Evolutionary conservation across 176 grass and related monocot genomes (phyloP).

Genomic region (Cymbopogon citratus): DNA sequence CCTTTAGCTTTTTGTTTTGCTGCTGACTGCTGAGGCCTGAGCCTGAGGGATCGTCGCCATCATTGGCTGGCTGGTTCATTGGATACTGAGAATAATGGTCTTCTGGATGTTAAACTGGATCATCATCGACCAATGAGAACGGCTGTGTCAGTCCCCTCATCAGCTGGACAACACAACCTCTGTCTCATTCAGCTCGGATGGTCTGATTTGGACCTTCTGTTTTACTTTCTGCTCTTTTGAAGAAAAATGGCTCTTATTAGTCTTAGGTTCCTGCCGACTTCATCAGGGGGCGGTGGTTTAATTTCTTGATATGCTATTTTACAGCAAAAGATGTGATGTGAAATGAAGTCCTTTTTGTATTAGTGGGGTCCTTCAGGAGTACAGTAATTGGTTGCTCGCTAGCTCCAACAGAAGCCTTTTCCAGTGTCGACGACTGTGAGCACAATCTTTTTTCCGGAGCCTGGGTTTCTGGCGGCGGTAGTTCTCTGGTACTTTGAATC

Average conservation of each 20-base stretch:
- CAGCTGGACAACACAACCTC: not conserved
- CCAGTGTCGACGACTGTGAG: conserved; percentile 24
- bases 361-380: conserved; percentile 26
- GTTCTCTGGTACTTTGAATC: not conserved
- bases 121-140: conserved; percentile 11
- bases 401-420: conserved; percentile 37
- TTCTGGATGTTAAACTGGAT: not conserved
- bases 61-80: conserved; percentile 10
- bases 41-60: conserved; percentile 34
- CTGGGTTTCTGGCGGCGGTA: conserved; percentile 11
- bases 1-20: conserved; percentile 30
- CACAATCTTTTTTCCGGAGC: conserved; percentile 16
- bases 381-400: conserved; percentile 1
- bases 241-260: conserved; percentile 1
- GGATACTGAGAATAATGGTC: not conserved
- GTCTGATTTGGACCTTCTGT: conserved; percentile 6
- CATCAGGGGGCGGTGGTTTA: not conserved
- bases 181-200: conserved; percentile 8
- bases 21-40: not conserved
- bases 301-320: not conserved
- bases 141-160: not conserved
- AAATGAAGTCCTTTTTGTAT: not conserved
- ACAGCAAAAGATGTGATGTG: not conserved
- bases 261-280: conserved; percentile 11
- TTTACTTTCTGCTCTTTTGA: conserved; percentile 4